Evolutionary conservation across 169 alveolate species (phyloP).

Genomic region (Plasmodium relictum): DNA sequence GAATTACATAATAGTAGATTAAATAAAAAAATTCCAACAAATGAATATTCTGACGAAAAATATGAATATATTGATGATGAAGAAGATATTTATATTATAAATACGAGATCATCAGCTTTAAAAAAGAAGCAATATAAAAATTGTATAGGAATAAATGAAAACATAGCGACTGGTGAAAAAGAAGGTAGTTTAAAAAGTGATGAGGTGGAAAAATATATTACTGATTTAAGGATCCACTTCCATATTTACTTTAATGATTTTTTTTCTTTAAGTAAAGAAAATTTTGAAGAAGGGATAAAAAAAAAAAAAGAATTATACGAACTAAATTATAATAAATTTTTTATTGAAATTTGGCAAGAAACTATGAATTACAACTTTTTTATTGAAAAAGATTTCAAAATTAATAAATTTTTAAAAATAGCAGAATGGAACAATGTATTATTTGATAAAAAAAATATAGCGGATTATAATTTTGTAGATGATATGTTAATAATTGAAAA

Average conservation of each 20-base stretch:
- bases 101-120: slow-evolving; percentile 11
- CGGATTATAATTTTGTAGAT: slow-evolving; percentile 46
- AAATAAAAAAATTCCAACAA: background rate
- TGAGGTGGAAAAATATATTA: slow-evolving; percentile 23
- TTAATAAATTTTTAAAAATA: slow-evolving; percentile 67
- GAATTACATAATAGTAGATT: background rate
- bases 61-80: slow-evolving; percentile 66
- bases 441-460: slow-evolving; percentile 41
- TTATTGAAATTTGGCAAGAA: slow-evolving; percentile 53
- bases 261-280: slow-evolving; percentile 54
- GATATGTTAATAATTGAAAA: slow-evolving; percentile 71
- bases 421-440: slow-evolving; percentile 54
- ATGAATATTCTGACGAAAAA: background rate
- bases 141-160: background rate
- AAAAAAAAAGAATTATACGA: slow-evolving; percentile 49
- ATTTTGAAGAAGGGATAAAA: slow-evolving; percentile 68
- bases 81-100: slow-evolving; percentile 51
- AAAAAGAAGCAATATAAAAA: background rate
- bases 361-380: slow-evolving; percentile 48
- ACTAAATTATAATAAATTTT: slow-evolving; percentile 25
- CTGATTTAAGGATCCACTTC: slow-evolving; percentile 44
- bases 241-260: slow-evolving; percentile 51
- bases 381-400: slow-evolving; percentile 66
- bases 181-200: slow-evolving; percentile 12
- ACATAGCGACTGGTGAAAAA: background rate